phyloP scores from a whole-genome alignment of 441 rosid genomes.

The Corymbia calophylla region DNA sequence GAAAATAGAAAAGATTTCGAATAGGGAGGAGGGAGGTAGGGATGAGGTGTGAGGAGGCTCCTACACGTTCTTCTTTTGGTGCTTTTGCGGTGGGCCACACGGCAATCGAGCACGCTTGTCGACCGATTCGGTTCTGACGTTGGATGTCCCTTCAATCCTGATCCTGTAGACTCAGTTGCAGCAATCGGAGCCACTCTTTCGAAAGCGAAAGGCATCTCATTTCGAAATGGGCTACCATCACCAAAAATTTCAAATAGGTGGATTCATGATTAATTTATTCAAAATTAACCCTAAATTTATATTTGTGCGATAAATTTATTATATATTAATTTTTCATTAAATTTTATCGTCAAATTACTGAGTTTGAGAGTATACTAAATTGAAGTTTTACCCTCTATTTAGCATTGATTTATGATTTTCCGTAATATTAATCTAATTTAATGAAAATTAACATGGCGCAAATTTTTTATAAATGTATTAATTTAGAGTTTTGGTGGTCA shows the following conservation, averaged over 20 bases:
- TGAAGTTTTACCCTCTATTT: rapidly evolving
- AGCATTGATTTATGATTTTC: rapidly evolving
- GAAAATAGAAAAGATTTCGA: background rate
- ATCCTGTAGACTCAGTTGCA: background rate
- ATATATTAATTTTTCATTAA: rapidly evolving
- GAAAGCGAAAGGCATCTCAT: background rate
- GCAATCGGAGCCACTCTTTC: background rate
- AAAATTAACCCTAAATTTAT: too few species aligned
- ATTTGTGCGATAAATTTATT: too few species aligned
- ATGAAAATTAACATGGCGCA: rapidly evolving
- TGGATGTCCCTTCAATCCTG: background rate
- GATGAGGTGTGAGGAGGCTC: background rate
- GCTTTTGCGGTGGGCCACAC: background rate
- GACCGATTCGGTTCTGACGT: background rate
- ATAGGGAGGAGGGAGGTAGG: background rate
- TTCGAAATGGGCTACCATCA: background rate
- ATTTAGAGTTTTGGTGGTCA: too few species aligned
- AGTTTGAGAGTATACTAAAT: too few species aligned
- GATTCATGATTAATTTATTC: too few species aligned
- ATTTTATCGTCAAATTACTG: too few species aligned
- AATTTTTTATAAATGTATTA: rapidly evolving
- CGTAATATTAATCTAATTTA: too few species aligned
- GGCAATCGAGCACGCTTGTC: background rate
- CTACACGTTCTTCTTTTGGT: background rate
- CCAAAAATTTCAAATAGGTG: background rate